These are phyloP conservation scores for Acacia concinna DNA, from an alignment of 331 rosid species.

Conservation along the genomic window DNA sequence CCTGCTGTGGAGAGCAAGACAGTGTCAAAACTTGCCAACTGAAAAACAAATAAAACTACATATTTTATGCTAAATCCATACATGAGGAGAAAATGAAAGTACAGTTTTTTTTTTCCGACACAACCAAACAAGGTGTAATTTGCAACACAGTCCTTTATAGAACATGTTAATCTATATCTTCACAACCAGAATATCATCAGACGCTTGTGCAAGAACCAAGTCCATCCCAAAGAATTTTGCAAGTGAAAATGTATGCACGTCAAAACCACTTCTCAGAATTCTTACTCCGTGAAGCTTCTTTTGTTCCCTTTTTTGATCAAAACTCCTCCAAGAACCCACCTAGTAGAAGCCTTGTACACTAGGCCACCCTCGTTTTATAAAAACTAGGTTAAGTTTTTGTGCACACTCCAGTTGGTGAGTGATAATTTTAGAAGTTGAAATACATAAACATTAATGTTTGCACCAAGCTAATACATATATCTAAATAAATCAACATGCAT, in stretches of 20 bases:
- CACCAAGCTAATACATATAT: background rate
- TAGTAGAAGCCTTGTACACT: too few species aligned
- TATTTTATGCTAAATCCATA: constrained; percentile 3
- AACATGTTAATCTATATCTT: too few species aligned
- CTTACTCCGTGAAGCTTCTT: background rate
- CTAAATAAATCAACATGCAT: background rate
- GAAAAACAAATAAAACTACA: constrained; percentile 20
- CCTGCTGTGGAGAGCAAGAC: constrained; percentile 49
- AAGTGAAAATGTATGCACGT: background rate
- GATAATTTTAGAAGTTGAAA: background rate
- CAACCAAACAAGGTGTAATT: background rate
- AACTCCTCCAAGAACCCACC: too few species aligned
- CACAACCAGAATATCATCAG: too few species aligned
- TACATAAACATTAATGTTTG: background rate
- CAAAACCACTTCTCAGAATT: background rate
- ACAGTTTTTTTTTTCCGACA: too few species aligned
- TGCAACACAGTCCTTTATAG: too few species aligned
- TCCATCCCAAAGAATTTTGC: background rate
- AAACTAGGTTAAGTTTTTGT: background rate
- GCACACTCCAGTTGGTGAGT: background rate
- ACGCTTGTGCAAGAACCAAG: too few species aligned
- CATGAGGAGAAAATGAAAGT: background rate
- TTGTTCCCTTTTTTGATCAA: background rate
- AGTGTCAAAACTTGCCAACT: constrained; percentile 19
- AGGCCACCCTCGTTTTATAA: too few species aligned